Base-by-base conservation (phyloP, 2,329 filamentous ascomycete genomes). In the Aspergillus sp. region DNA sequence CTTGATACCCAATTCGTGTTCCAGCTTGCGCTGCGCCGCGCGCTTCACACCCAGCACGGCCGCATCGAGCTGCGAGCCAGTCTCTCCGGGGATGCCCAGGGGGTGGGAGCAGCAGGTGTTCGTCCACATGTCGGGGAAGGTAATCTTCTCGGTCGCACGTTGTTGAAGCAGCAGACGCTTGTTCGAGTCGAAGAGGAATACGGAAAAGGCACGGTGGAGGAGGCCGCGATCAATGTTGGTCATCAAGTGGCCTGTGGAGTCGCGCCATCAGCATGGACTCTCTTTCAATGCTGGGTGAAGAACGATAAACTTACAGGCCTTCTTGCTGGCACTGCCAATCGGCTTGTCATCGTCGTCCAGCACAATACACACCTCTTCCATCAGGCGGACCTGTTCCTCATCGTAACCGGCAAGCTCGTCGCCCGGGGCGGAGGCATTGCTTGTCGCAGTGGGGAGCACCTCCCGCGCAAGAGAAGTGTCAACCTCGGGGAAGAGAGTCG, bases 101-200 rank as follows among this genome's bases (percentile, higher is more conserved):
- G 95, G 95, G 79, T 99, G 95, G 41, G 95, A 99, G 84, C 95
- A 99, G 85, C 95, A 99, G 32, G 95, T 99, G 81, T 99, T 99
- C 65, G 95, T 99, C 95, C 95, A 99, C 89, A 97, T 93, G 76
- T 97, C 92, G 52, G 95, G 94, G 81, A 99, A 99, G 6, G 95
- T 99, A 74, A 99, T 99, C 84, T 99, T 99, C 82, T 98, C 94
- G 43, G 88, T 82, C 28, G 95, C 95, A 68, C 95, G 91, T 82
- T 98, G 95, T 81, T 99, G 95, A 55, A 99, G 87, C 48, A 99
- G 89, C 62, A 98, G 84, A 70, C 92, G 90, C 78, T 97, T 96
- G 75, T 95, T 85, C 63, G 91, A 89, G 80, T 98, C 92, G 83
- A 99, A 99, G 68, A 99, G 88, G 82, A 99, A 99, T 69, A 96